Base-by-base conservation (phyloP, 176 grass and related monocot genomes). In the Poa annua region DNA sequence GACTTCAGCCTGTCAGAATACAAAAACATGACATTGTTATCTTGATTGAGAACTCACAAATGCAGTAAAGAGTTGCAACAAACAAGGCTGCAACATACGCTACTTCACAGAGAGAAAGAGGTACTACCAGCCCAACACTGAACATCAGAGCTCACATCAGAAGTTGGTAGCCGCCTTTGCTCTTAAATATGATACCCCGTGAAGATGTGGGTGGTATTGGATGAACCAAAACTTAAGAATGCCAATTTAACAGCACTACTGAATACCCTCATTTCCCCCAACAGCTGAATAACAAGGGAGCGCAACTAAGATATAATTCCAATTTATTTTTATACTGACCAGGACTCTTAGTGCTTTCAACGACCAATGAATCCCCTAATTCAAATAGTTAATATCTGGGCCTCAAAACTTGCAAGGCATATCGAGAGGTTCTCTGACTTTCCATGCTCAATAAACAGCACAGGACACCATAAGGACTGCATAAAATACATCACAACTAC, bases 1-100 rank as follows among this genome's bases (percentile, higher is more conserved):
- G 81, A 96, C 96, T 80, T 99, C 96, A 79, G 91, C 89, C 96
- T 95, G 65, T n/a, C 44, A 55, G 50, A 87, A 87, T 42, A 81
- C 76, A 6, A 69, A 72, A 24, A 64, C 14, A 35, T 5, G 15
- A 26, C 32, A 66, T 1, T 39, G 12, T 54, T 26, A 80, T 79
- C 67, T 55, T 53, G 51, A 63, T 25, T 68, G 22, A 68, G 29
- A 84, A 74, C 14, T 63, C 7, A 77, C 6, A 64, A 14, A 29
- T 54, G 60, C 15, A 19, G 11, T 21, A 35, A 64, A 66, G 13
- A 26, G 35, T 50, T 50, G 11, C 9, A 32, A 77, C 3, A 38
- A 81, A 19, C 51, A 82, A n/a, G 13, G 21, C 26, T 36, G 24
- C 42, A 74, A 75, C 8, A 9, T 1, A 25, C 6, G 20, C 22